Percentiles rank a stretch among this genome's conserved stretches.
phyloP scores from a whole-genome alignment of 352 stramenopile genomes.

The Halophytophthora polymorphica region DNA sequence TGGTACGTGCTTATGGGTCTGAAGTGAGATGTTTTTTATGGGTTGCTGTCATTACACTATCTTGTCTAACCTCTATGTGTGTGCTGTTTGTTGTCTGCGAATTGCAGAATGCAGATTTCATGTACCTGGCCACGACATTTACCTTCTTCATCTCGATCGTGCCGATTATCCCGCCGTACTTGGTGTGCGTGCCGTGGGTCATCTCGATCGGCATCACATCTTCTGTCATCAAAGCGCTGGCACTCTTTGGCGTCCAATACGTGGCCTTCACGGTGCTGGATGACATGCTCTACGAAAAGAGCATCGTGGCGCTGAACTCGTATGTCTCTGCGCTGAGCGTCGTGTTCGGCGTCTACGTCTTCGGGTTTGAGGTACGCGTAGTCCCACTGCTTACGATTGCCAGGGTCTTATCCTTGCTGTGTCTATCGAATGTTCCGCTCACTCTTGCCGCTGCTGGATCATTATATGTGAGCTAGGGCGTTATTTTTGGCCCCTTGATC shows the following conservation, averaged over 20 bases:
- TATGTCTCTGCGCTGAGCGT: constrained; percentile 86
- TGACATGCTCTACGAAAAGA: constrained; percentile 89
- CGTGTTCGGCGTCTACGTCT: constrained; percentile 85
- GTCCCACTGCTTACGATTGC: not conserved
- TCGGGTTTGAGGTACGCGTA: constrained; percentile 71
- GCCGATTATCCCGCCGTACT: constrained; percentile 81
- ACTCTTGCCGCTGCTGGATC: not conserved
- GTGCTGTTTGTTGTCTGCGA: not conserved
- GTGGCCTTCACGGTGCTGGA: constrained; percentile 83
- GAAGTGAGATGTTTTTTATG: not conserved
- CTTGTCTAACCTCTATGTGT: not conserved
- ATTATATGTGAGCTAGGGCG: constrained; percentile 33
- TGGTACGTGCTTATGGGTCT: constrained; percentile 44
- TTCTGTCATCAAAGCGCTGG: constrained; percentile 77
- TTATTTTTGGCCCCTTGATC: constrained; percentile 82
- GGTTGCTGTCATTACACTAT: not conserved
- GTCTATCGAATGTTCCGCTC: not conserved
- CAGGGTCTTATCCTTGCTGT: not conserved
- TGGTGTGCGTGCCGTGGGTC: constrained; percentile 84
- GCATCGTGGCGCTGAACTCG: constrained; percentile 78
- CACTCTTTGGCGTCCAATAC: constrained; percentile 81
- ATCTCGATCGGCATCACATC: constrained; percentile 75
- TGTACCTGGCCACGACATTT: constrained; percentile 81
- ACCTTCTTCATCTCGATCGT: constrained; percentile 90
- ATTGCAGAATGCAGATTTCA: constrained; percentile 78